A percentile compares a stretch with the other conserved stretches of the same genome.
Evolutionary conservation across 1,284 basidiomycete species (phyloP).

Genomic region (Fomitopsis betulina): DNA sequence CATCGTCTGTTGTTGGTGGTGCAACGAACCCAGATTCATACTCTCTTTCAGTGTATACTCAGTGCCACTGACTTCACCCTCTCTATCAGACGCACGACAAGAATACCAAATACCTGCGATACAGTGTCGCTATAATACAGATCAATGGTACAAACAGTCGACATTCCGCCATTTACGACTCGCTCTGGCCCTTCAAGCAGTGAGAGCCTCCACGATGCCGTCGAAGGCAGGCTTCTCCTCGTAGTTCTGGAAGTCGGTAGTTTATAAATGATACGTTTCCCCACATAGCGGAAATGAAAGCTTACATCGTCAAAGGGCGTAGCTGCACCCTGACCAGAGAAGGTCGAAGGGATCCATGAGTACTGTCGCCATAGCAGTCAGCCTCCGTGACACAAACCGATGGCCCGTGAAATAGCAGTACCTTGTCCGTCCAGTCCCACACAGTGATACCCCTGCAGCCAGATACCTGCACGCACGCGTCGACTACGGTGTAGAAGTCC

Average conservation of each 20-base stretch:
- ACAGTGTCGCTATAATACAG: neutral
- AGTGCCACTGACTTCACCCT: no score
- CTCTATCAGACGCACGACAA: no score
- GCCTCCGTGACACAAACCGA: neutral
- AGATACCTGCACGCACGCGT: constrained; percentile 37
- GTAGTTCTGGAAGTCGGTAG: constrained; percentile 7
- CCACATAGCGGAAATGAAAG: neutral
- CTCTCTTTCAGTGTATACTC: no score
- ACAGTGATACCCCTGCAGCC: constrained; percentile 44
- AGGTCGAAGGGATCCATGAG: constrained; percentile 32
- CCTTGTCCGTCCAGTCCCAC: constrained; percentile 47
- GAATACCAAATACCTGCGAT: no score
- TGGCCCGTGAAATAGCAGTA: neutral
- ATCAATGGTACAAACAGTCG: neutral
- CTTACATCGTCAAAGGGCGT: constrained; percentile 31
- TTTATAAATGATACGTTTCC: neutral
- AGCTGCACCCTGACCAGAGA: constrained; percentile 32
- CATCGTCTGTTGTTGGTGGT: no score
- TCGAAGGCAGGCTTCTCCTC: constrained; percentile 19
- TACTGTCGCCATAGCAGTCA: constrained; percentile 19
- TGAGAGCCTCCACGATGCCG: constrained; percentile 18
- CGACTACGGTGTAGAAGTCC: constrained; percentile 42
- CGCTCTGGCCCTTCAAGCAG: constrained; percentile 1
- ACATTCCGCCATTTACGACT: neutral
- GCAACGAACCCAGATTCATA: no score